Base-by-base conservation (phyloP, 1,284 basidiomycete genomes). In the Papiliotrema laurentii region DNA sequence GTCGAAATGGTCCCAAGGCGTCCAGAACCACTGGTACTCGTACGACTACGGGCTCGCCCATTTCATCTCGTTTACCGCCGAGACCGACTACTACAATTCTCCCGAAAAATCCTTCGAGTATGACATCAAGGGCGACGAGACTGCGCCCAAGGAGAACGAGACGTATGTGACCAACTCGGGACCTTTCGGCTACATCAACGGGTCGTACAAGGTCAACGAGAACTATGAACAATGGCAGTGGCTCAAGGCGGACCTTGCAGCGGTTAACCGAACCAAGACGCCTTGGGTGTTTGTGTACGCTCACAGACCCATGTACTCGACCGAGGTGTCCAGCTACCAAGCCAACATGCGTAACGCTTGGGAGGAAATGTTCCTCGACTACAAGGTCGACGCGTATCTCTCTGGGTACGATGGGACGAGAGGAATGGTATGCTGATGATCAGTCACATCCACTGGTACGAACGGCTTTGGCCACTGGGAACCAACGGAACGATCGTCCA, bases 361-460 rank as follows among this genome's bases (percentile, higher is more conserved):
- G 36, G 71, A 73, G 52, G 50, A 58, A 18, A 22, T 69, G 18
- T 55, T 74, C 47, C 59, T 70, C 49, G 52, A 74, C 44, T 61
- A 69, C 55, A 60, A 60, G 14, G 71, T 73, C 19, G 72, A 74
- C 49, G 51, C 68, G 19, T 68, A 65, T 47, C 35, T 67, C 19
- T 39, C 53, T 11, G 71, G 72, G n/a, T 50, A 49, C 19, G 63
- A 59, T 21, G 63, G 67, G 21, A 62, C 62, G 30, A 47, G 47
- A 11, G 11, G 58, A 18, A 51, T 67, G 36, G 54, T 58, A 49
- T 49, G 66, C 47, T 62, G 63, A 52, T 43, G 27, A 35, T 26
- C 27, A 66, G 67, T 22, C 72, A 74, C 54, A 69, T 72, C 27
- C 72, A 74, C 60, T 68, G 66, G 59, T 64, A 66, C 43, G 68